Percentiles rank a stretch among this genome's conserved stretches.
Conservation (phyloP, 2,329 filamentous ascomycete genomes). For the Epichloe typhina region DNA sequence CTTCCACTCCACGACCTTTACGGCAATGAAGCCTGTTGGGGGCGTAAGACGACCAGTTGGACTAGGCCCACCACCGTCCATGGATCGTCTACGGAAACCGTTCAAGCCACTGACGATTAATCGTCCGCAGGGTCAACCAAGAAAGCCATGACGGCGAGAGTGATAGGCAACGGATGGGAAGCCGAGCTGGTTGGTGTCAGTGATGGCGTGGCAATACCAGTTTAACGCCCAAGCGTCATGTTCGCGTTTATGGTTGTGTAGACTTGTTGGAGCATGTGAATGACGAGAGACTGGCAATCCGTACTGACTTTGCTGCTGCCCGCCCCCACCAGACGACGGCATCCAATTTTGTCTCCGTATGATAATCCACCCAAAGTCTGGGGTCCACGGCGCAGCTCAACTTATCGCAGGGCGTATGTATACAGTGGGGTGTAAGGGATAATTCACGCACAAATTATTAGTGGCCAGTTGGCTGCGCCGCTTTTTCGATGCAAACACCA, state of each 20-base stretch:
- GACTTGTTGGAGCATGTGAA: neutral
- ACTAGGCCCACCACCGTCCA: constrained; percentile 32
- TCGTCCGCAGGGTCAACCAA: constrained; percentile 18
- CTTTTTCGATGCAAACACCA: neutral
- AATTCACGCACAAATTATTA: no score
- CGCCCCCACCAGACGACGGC: no score
- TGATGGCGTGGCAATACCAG: neutral
- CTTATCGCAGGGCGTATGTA: no score
- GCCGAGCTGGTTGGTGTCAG: neutral
- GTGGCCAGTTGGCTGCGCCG: no score
- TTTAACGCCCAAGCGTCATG: constrained; percentile 15
- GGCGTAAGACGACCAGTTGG: constrained; percentile 31
- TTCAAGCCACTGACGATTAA: constrained; percentile 45
- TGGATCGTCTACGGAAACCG: constrained; percentile 38
- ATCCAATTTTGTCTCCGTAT: no score
- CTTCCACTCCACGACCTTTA: constrained; percentile 41
- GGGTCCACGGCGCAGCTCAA: neutral
- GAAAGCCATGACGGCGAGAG: neutral
- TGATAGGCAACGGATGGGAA: no score
- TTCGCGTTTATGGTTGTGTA: neutral
- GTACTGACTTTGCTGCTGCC: neutral
- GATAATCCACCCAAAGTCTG: no score
- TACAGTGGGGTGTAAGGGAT: no score
- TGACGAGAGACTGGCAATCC: neutral
- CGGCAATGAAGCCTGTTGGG: constrained; percentile 21